phyloP scores from a whole-genome alignment of 2,329 filamentous ascomycete species.

The Phaeosphaeriaceae sp. region DNA sequence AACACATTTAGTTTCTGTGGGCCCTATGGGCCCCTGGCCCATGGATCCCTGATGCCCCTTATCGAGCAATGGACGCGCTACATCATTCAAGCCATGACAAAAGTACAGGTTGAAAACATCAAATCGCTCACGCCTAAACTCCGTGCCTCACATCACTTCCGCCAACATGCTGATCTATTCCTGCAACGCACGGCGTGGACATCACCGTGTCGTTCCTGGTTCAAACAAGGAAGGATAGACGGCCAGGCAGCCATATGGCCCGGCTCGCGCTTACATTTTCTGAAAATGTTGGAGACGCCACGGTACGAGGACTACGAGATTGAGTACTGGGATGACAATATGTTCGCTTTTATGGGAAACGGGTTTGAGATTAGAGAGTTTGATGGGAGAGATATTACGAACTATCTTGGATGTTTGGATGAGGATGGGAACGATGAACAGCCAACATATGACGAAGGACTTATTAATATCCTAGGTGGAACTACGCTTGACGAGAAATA shows the following conservation, averaged over 20 bases:
- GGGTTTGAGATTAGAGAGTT: slow-evolving; percentile 53
- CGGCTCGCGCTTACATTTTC: slow-evolving; percentile 29
- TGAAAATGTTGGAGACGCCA: slow-evolving; percentile 25
- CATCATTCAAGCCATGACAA: slow-evolving; percentile 29
- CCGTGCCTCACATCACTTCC: slow-evolving; percentile 14
- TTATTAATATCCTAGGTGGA: slow-evolving; percentile 49
- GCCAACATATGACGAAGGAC: slow-evolving; percentile 49
- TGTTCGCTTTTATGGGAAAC: slow-evolving; percentile 34
- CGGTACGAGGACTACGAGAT: slow-evolving; percentile 34
- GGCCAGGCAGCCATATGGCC: slow-evolving; percentile 33
- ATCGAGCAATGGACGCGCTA: slow-evolving; percentile 34
- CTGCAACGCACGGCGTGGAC: slow-evolving; percentile 34
- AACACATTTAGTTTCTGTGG: slow-evolving; percentile 55
- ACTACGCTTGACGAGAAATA: slow-evolving; percentile 34
- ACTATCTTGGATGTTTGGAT: slow-evolving; percentile 52
- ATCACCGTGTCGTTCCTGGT: slow-evolving; percentile 30
- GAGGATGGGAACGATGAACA: slow-evolving; percentile 48
- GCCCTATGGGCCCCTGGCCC: slow-evolving; percentile 28
- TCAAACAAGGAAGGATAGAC: slow-evolving; percentile 30
- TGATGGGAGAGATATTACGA: slow-evolving; percentile 56
- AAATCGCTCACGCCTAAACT: slow-evolving; percentile 27
- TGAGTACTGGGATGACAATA: slow-evolving; percentile 24
- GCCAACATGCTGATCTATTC: slow-evolving; percentile 31
- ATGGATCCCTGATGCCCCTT: slow-evolving; percentile 32
- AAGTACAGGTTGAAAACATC: slow-evolving; percentile 31